Percentiles rank a stretch among this genome's conserved stretches.
These are phyloP conservation scores for Alnus glutinosa DNA, from an alignment of 306 rosid species.

Conservation along the genomic window DNA sequence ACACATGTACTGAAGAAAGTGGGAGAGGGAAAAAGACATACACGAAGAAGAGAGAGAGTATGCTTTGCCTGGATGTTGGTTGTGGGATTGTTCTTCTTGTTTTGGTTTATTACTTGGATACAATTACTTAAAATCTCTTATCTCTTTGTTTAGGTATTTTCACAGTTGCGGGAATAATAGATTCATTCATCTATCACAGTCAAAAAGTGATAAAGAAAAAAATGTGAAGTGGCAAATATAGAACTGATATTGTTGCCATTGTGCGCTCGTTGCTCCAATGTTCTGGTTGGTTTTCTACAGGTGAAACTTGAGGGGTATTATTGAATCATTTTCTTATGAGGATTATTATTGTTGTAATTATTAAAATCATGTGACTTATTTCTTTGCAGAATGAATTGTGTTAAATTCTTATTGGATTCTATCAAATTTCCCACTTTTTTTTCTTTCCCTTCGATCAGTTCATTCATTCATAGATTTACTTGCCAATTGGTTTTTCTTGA, in stretches of 20 bases:
- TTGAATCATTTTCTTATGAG: not conserved
- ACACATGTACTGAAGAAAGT: too few relatives aligned
- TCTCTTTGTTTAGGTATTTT: conserved; percentile 55
- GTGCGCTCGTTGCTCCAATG: conserved; percentile 16
- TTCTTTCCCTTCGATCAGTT: too few relatives aligned
- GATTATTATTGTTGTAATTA: conserved; percentile 11
- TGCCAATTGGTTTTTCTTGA: too few relatives aligned
- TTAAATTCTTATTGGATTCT: not conserved
- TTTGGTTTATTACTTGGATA: not conserved
- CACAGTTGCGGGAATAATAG: conserved; percentile 78
- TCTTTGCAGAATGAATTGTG: not conserved
- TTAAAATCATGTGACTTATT: not conserved
- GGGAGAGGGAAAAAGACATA: too few relatives aligned
- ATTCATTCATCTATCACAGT: conserved; percentile 75
- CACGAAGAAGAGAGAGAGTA: too few relatives aligned
- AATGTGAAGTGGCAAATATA: conserved; percentile 59
- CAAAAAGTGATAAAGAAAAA: conserved; percentile 71
- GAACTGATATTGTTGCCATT: conserved; percentile 31
- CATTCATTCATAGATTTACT: too few relatives aligned
- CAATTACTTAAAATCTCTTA: conserved; percentile 23
- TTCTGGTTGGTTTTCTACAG: conserved; percentile 23
- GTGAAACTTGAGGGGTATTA: not conserved
- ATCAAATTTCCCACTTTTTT: not conserved
- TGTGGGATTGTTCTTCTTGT: not conserved
- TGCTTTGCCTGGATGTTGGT: not conserved